Base-by-base conservation (phyloP, 2,329 filamentous ascomycete species). In the Ceratocystiopsis sp. region DNA sequence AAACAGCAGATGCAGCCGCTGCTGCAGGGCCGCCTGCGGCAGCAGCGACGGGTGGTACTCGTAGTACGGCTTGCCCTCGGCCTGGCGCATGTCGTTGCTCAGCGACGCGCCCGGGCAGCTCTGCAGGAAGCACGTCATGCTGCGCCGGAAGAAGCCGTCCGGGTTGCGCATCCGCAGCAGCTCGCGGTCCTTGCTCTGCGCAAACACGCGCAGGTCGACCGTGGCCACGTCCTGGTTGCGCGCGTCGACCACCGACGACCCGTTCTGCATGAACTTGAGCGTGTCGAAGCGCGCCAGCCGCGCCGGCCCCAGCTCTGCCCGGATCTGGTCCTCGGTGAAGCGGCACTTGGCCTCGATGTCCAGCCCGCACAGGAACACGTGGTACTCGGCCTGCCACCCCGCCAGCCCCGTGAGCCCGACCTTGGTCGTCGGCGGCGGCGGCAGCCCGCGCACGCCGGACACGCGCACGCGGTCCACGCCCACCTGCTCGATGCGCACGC, bases 401-500 rank as follows among this genome's bases (percentile, higher is more conserved):
- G 48, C 53, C 15, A 46, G 48, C 3, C 48, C 50, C 3, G 52
- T 54, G 36, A 55, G 48, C 35, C 52, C 50, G 25, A 55, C 53
- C 43, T 57, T 58, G 7, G 56, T 60, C 9, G 57, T 60, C 3
- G 53, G 48, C 9, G 57, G 57, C 13, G 57, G 52, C 8, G 55
- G 55, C 16, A 51, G 44, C 11, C 56, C 58, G 48, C 57, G 57
- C 45, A 61, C 54, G 5, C 58, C 57, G 3, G 51, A 52, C 12
- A 61, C 52, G n/a, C 49, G 50, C 13, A 61, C 58, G 15, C 52
- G 51, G 46, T 54, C 53, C 46, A 51, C 50, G 48, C 50, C 57
- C 21, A 54, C 42, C 50, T 72, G 65, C 48, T 70, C 66, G 52
- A 75, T 70, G 43, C 40, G 46, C 29, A 52, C 52, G 42, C 44